Base-by-base conservation (phyloP, 2,329 filamentous ascomycete genomes). In the Colletotrichum tropicicola region DNA sequence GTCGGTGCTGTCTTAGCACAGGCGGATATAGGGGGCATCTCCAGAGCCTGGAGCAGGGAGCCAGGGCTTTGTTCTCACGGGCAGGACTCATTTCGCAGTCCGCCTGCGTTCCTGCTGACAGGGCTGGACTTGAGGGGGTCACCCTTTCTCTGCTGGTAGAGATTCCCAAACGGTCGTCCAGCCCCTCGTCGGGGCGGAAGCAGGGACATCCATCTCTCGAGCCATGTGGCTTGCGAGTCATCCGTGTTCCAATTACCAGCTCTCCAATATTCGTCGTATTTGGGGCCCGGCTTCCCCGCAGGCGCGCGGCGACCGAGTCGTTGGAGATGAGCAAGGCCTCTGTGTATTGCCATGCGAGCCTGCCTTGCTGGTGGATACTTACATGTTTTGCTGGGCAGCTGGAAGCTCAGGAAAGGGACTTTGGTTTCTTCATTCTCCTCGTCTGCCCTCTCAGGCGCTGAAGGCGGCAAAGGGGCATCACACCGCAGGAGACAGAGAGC, bases 161-260 rank as follows among this genome's bases (percentile, higher is more conserved):
- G 47, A 19, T 37, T 41, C 52, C 37, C 44, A 63, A 63, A 63
- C 44, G 21, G 58, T 30, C 25, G 19, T 45, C 51, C 28, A 30
- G 49, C 58, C 30, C 23, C 30, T 57, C 58, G 32, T 6, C 25
- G 58, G 32, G n/a, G 19, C 9, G 19, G 9, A 23, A 39, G 41
- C 45, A 57, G 63, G 58, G 58, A 28, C 6, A 57, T 48, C 41
- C 59, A 35, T 45, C 25, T 45, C 25, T 44, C 23, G 12, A 17
- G 52, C 63, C 63, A 66, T 66, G 59, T 66, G 63, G 59, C 45
- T 52, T 62, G 39, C 63, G 61, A 65, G 61, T 65, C 61, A 60
- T 65, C 48, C 6, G 23, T 51, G 41, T 44, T 27, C 25, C 47
- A 28, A 17, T 7, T 8, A 28, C 27, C 13, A 32, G 37, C 19